phyloP scores from a whole-genome alignment of 1,284 basidiomycete genomes.

The Tilletia indica region DNA sequence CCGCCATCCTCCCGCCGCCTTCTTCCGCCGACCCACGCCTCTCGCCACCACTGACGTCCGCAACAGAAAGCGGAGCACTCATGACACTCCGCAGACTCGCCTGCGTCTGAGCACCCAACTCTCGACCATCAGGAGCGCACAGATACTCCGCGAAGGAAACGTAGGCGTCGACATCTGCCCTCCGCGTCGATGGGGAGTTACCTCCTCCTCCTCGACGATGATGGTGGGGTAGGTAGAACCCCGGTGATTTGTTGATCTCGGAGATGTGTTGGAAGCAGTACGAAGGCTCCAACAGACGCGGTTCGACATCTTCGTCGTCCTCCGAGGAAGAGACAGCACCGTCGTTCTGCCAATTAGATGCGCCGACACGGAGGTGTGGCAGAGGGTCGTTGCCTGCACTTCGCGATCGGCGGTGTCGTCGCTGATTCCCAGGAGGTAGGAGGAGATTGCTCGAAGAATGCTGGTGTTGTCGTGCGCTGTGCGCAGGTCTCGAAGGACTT shows the following conservation, averaged over 20 bases:
- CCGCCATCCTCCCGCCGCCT: neutral
- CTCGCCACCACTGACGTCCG: constrained; percentile 23
- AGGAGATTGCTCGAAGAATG: neutral
- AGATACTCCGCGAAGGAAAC: constrained; percentile 21
- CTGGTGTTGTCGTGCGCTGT: no score
- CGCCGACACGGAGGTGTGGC: neutral
- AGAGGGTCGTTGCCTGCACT: neutral
- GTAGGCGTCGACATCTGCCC: neutral
- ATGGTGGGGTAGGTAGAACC: constrained; percentile 26
- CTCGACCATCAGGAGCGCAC: constrained; percentile 19
- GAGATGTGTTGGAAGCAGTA: constrained; percentile 41
- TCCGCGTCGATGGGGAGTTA: constrained; percentile 4
- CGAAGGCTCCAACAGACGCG: neutral
- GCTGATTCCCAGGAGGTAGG: neutral
- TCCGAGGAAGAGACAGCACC: neutral
- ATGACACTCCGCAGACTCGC: constrained; percentile 31
- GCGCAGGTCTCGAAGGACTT: no score
- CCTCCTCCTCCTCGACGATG: neutral
- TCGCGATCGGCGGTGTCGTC: constrained; percentile 10
- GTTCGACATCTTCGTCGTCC: constrained; percentile 19
- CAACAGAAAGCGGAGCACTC: constrained; percentile 21
- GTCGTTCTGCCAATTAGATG: neutral
- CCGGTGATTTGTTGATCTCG: constrained; percentile 37
- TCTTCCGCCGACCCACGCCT: neutral
- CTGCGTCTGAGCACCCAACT: constrained; percentile 23